Base-by-base conservation (phyloP, 768 basidiomycete species). In the Mycena haematopus region DNA sequence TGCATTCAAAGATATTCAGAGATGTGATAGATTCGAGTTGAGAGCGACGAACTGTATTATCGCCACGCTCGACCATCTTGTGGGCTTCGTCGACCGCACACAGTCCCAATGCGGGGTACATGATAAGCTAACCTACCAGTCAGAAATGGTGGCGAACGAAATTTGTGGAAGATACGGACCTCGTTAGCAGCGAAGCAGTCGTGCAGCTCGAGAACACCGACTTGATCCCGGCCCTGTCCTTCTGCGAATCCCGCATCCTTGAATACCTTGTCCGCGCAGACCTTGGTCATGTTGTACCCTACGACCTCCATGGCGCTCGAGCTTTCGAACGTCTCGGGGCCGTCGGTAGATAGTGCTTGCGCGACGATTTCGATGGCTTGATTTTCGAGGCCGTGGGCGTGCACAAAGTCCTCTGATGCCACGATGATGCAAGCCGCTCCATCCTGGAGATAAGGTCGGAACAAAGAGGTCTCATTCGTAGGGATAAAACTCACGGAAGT, bases 171-270 rank as follows among this genome's bases (percentile, higher is more conserved):
- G 17, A 22, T 29, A 66, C 76, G 13, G 67, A 87, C 92, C 81
- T 94, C 91, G 69, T 93, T 91, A 11, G 90, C 81, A 59, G 91
- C 83, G 72, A 93, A 95, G 72, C 93, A 95, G 68, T 95, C 93
- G 63, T 95, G 93, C 9, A 95, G 79, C 72, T 95, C 93, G 8
- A 95, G 76, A 0, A 94, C 91, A n/a, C 90, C 90, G 15, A 95
- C 88, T 60, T 89, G 82, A 60, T 91, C 86, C 46, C 92, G 77
- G 9, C 83, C 90, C 67, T 86, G 71, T 0, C 87, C 88, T 8
- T 82, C 78, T 9, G 77, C 76, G 68, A 93, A 88, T 3, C 90
- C 90, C 15, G 92, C 92, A 44, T 89, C 80, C 44, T 76, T 75
- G 71, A 92, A 95, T 1, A 86, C 89, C 54, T 86, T 78, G 68